Evolutionary conservation across 1,284 basidiomycete species (phyloP).

Genomic region (Sporisorium sorghi): DNA sequence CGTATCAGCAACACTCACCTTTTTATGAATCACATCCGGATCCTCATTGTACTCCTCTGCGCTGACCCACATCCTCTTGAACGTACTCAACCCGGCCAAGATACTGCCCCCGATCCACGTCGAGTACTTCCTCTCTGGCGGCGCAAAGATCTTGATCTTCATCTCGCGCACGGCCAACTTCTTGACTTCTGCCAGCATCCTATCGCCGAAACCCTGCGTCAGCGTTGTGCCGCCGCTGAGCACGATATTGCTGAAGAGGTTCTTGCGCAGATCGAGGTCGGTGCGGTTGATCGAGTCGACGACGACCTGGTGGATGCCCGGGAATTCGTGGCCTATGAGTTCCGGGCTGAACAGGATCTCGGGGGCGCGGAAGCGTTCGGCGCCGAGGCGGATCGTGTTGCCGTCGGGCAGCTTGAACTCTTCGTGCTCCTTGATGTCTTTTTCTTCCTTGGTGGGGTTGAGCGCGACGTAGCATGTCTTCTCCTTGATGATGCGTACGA

Average conservation of each 20-base stretch:
- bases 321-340: conserved; percentile 93
- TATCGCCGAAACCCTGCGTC: conserved; percentile 81
- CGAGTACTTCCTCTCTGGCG: conserved; percentile 99
- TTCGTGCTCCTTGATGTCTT: conserved; percentile 78
- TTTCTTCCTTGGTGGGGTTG: conserved; percentile 93
- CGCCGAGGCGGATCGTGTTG: conserved; percentile 90
- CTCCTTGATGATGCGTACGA: conserved; percentile 97
- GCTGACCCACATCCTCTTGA: conserved; percentile 88
- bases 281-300: conserved; percentile 72
- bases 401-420: conserved; percentile 96
- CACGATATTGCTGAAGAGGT: conserved; percentile 94
- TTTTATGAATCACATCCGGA: conserved; percentile 93
- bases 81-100: conserved; percentile 91
- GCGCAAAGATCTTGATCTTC: conserved; percentile 99
- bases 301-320: conserved; percentile 91
- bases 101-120: conserved; percentile 94
- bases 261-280: conserved; percentile 87
- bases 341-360: conserved; percentile 99
- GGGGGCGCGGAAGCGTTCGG: conserved; percentile 95
- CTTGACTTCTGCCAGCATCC: conserved; percentile 93
- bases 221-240: conserved; percentile 93
- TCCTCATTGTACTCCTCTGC: conserved; percentile 99
- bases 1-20: conserved; percentile 20
- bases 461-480: conserved; percentile 95
- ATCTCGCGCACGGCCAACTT: conserved; percentile 95